A percentile compares a stretch with the other conserved stretches of the same genome.
phyloP scores from a whole-genome alignment of 129 eudicot species.

The Pittosporum tobira region DNA sequence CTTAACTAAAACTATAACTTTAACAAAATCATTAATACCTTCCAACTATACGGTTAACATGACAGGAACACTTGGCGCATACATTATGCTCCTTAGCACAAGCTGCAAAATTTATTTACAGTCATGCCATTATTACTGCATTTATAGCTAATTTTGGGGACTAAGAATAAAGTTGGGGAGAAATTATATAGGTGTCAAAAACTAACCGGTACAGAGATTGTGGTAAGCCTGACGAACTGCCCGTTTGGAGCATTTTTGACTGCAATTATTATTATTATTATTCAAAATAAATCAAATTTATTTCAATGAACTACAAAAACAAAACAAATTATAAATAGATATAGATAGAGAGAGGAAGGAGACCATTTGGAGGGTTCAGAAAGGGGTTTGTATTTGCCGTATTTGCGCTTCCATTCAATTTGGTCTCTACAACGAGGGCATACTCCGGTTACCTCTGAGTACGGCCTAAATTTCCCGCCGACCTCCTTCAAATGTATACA shows the following conservation, averaged over 20 bases:
- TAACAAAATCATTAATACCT: constrained; percentile 38
- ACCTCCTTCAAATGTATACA: constrained; percentile 34
- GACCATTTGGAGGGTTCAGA: constrained; percentile 93
- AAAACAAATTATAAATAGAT: background rate
- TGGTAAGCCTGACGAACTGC: constrained; percentile 92
- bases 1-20: background rate
- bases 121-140: too few relatives aligned
- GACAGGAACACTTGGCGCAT: constrained; percentile 90
- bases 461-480: constrained; percentile 79
- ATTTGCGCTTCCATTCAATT: constrained; percentile 92
- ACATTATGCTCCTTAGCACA: constrained; percentile 89
- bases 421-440: constrained; percentile 79
- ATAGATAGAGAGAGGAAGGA: background rate
- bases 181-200: background rate
- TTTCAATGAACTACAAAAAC: background rate
- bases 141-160: too few relatives aligned
- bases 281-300: background rate
- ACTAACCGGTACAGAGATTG: constrained; percentile 77
- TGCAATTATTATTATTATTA: constrained; percentile 15
- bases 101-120: constrained; percentile 45
- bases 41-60: constrained; percentile 59
- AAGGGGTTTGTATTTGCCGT: constrained; percentile 89
- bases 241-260: constrained; percentile 83
- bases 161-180: background rate
- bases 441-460: constrained; percentile 73